Base-by-base conservation (phyloP, 306 rosid genomes). In the Abrus pulchellus region DNA sequence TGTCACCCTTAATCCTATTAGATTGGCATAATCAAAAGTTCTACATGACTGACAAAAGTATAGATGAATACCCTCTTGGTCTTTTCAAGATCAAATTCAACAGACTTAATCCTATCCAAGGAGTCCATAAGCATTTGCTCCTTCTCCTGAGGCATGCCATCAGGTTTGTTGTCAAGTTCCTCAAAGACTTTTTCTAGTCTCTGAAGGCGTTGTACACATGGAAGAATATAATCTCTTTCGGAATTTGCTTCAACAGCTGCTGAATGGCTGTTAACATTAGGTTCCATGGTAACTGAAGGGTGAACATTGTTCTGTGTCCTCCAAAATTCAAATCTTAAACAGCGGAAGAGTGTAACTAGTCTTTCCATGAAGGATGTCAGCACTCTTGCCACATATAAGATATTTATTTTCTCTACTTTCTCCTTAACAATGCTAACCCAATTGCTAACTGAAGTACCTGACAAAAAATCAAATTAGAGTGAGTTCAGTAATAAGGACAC, bases 51-150 rank as follows among this genome's bases (percentile, higher is more conserved):
- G 57, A 60, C 44, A 13, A 36, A 57, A 52, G 60, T 68, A 47
- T 71, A 74, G 80, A 81, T 50, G 62, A 92, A 52, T 92, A 95
- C 99, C 85, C 89, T 85, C 89, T 95, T 95, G 33, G 99, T 95
- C 87, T 85, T 91, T 79, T 95, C 98, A 13, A 95, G 92, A 83
- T 95, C 99, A 60, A 87, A 82, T 85, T 95, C 99, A 66, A 92
- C 98, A 2, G 83, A 91, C 83, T 93, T 95, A 48, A 95, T 95
- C 89, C 99, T 88, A 63, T 93, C 90, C 87, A 91, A 86, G 53
- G 99, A 95, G 68, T 95, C 90, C 89, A 86, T 83, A 28, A 95
- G 94, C 80, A 95, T 87, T 82, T 77, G 84, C 66, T 95, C 98
- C 86, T 95, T 95, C 79, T 93, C 99, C 75, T 63, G 62, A 77